Evolutionary conservation across 2,329 filamentous ascomycete species (phyloP).

Genomic region (Colletotrichum theobromicola): DNA sequence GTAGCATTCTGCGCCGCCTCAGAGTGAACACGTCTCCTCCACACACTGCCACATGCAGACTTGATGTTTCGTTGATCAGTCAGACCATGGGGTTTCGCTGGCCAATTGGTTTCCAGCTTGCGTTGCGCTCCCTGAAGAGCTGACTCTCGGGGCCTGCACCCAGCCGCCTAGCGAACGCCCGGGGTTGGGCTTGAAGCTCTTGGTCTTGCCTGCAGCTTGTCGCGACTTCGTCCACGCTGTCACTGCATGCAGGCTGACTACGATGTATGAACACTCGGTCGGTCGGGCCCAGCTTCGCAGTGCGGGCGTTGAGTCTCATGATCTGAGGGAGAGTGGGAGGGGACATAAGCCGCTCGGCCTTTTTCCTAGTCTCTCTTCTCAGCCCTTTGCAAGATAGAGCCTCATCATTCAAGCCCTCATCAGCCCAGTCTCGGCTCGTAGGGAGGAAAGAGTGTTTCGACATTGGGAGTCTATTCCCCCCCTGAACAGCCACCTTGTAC

Average conservation of each 20-base stretch:
- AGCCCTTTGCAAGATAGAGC: background rate
- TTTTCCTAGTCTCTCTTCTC: background rate
- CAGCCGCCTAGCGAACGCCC: conserved; percentile 4
- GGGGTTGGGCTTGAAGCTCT: background rate
- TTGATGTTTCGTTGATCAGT: conserved; percentile 10
- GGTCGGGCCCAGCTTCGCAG: conserved; percentile 7
- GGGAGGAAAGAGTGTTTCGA: background rate
- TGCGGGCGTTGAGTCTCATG: background rate
- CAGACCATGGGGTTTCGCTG: background rate
- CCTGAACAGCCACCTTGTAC: background rate
- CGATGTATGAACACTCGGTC: conserved; percentile 1
- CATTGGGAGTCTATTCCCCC: background rate
- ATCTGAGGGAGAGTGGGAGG: conserved; percentile 6
- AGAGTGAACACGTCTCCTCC: background rate
- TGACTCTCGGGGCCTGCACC: conserved; percentile 12
- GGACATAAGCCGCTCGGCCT: background rate
- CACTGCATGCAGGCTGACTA: conserved; percentile 16
- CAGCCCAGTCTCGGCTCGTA: background rate
- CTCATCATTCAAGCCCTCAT: background rate
- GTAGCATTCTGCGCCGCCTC: background rate
- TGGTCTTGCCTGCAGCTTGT: conserved; percentile 6
- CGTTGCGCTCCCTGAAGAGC: background rate
- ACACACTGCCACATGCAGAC: background rate
- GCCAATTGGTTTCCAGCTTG: conserved; percentile 1
- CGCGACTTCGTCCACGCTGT: conserved; percentile 17